These are phyloP conservation scores for Erythrophleum ivorense DNA, from an alignment of 331 rosid species.

Conservation along the genomic window DNA sequence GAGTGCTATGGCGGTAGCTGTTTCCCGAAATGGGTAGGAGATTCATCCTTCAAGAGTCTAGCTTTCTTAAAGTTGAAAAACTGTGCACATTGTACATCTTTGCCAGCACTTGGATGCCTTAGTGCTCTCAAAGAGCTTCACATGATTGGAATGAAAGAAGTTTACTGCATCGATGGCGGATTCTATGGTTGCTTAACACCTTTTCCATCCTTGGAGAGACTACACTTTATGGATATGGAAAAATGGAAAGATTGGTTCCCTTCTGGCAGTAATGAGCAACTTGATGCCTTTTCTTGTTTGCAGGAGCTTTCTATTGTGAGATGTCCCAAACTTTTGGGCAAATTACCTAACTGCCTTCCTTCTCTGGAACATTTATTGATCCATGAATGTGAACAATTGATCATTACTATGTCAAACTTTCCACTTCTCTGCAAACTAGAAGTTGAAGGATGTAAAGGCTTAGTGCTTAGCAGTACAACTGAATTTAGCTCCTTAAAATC, in stretches of 20 bases:
- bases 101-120: conserved; percentile 32
- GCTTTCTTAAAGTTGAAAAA: not conserved
- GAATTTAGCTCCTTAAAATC: conserved; percentile 27
- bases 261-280: not conserved
- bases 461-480: not conserved
- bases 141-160: conserved; percentile 17
- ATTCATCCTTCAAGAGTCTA: conserved; percentile 2
- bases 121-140: conserved; percentile 3
- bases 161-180: not conserved
- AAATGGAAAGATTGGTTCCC: conserved; percentile 41
- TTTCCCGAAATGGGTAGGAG: conserved; percentile 33
- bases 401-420: conserved; percentile 23
- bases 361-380: not conserved
- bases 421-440: not conserved
- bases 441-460: conserved; percentile 24
- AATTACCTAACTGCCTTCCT: conserved; percentile 27
- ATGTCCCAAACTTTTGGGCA: conserved; percentile 35
- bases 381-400: conserved; percentile 4
- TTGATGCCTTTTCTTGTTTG: conserved; percentile 15
- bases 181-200: conserved; percentile 20
- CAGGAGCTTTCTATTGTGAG: not conserved
- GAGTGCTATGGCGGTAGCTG: not conserved
- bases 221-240: conserved; percentile 23
- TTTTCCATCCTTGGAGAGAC: conserved; percentile 40
- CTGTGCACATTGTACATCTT: conserved; percentile 21